Percentiles rank a stretch among this genome's conserved stretches.
These are phyloP conservation scores for Pezicula radicicola DNA, from an alignment of 2,329 filamentous ascomycete species.

Conservation along the genomic window DNA sequence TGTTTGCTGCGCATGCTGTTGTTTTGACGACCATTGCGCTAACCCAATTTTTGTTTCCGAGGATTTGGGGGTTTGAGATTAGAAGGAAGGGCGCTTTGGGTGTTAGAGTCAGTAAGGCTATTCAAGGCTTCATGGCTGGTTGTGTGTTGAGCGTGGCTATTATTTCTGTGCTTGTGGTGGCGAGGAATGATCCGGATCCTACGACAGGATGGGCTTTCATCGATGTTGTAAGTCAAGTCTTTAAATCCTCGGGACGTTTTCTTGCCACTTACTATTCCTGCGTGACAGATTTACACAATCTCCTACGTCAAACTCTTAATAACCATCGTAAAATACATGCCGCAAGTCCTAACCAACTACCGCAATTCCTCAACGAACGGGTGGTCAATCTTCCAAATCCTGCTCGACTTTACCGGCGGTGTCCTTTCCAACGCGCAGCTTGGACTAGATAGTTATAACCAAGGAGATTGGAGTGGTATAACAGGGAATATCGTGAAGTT, in stretches of 20 bases:
- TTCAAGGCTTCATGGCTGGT: conserved; percentile 68
- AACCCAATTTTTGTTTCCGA: conserved; percentile 67
- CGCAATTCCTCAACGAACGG: conserved; percentile 80
- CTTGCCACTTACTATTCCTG: neutral
- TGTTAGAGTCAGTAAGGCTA: conserved; percentile 55
- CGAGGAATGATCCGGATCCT: conserved; percentile 35
- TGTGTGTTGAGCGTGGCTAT: conserved; percentile 55
- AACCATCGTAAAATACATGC: conserved; percentile 89
- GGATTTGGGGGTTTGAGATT: conserved; percentile 72
- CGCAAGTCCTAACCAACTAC: conserved; percentile 81
- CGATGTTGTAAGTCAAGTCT: conserved; percentile 41
- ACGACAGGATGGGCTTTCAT: conserved; percentile 56
- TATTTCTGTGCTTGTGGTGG: conserved; percentile 42
- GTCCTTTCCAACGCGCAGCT: conserved; percentile 79
- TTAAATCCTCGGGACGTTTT: neutral
- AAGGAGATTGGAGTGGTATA: conserved; percentile 85
- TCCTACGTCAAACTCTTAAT: conserved; percentile 88
- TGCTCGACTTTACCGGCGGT: conserved; percentile 81
- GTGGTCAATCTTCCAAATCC: conserved; percentile 82
- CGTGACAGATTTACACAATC: conserved; percentile 52
- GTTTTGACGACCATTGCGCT: conserved; percentile 70
- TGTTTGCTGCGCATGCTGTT: conserved; percentile 80
- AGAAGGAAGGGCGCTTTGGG: conserved; percentile 44
- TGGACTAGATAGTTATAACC: conserved; percentile 77
- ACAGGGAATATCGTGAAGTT: conserved; percentile 93